Conservation (phyloP, 2,329 filamentous ascomycete species). For the Arthrinium phaeospermum region DNA sequence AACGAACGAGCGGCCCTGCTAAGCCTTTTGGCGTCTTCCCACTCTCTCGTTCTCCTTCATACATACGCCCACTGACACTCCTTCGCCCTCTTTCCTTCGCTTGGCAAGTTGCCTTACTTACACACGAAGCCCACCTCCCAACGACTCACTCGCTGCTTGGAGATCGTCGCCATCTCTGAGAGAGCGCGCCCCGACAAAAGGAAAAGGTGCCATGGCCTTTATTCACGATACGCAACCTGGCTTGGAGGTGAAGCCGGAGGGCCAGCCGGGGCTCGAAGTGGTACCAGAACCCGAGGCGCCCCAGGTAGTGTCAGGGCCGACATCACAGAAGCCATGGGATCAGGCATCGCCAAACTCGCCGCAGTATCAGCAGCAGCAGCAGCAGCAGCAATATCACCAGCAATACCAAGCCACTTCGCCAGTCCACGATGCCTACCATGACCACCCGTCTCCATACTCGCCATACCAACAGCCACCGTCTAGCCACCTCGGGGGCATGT, state of each 20-base stretch:
- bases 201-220: neutral
- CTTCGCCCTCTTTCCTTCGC: constrained; percentile 1
- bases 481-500: neutral
- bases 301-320: constrained; percentile 30
- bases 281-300: constrained; percentile 28
- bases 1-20: neutral
- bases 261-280: constrained; percentile 15
- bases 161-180: neutral
- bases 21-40: neutral
- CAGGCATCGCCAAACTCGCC: constrained; percentile 21
- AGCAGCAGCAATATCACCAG: constrained; percentile 7
- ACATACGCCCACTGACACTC: neutral
- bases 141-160: neutral
- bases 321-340: constrained; percentile 27
- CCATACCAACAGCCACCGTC: constrained; percentile 13
- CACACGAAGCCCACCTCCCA: neutral
- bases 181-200: neutral
- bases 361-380: constrained; percentile 20
- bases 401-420: constrained; percentile 21
- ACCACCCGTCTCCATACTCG: neutral
- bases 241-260: constrained; percentile 3
- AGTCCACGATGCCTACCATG: constrained; percentile 13
- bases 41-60: neutral
- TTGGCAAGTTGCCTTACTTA: neutral
- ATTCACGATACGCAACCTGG: neutral